Evolutionary conservation across 768 basidiomycete genomes (phyloP).

Genomic region (Phylloporus rhodoxanthus): DNA sequence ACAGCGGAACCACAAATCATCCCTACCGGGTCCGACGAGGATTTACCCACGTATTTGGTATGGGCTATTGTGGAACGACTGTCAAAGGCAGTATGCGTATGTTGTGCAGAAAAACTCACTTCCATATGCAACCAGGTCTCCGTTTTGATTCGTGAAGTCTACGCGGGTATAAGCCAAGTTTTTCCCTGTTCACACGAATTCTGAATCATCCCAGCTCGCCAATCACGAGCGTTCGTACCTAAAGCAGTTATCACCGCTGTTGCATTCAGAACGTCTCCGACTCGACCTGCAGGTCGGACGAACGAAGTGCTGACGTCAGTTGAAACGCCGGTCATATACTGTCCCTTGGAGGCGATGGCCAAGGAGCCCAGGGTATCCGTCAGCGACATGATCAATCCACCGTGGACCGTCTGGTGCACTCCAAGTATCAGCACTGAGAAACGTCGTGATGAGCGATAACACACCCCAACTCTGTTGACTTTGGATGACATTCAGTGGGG

Average conservation of each 20-base stretch:
- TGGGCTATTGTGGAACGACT: slow-evolving; percentile 47
- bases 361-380: slow-evolving; percentile 83
- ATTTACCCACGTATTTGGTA: slow-evolving; percentile 81
- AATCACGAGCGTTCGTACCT: slow-evolving; percentile 35
- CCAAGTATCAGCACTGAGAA: not conserved
- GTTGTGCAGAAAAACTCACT: slow-evolving; percentile 41
- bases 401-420: slow-evolving; percentile 54
- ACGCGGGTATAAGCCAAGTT: slow-evolving; percentile 76
- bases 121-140: slow-evolving; percentile 75
- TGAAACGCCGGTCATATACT: slow-evolving; percentile 84
- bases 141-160: slow-evolving; percentile 61
- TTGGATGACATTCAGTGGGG: slow-evolving; percentile 1
- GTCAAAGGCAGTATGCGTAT: not conserved
- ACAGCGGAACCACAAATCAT: not conserved
- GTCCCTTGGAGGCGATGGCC: slow-evolving; percentile 75
- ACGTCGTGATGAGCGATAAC: slow-evolving; percentile 12
- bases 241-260: slow-evolving; percentile 65
- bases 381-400: slow-evolving; percentile 73
- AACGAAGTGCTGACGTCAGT: slow-evolving; percentile 78
- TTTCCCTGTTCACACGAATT: slow-evolving; percentile 44
- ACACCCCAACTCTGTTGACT: slow-evolving; percentile 83
- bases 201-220: not conserved
- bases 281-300: slow-evolving; percentile 66
- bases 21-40: slow-evolving; percentile 39
- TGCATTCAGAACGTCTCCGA: slow-evolving; percentile 60